These are phyloP conservation scores for Kazachstania taianensis DNA, from an alignment of 805 yeast genomes.

Conservation along the genomic window DNA sequence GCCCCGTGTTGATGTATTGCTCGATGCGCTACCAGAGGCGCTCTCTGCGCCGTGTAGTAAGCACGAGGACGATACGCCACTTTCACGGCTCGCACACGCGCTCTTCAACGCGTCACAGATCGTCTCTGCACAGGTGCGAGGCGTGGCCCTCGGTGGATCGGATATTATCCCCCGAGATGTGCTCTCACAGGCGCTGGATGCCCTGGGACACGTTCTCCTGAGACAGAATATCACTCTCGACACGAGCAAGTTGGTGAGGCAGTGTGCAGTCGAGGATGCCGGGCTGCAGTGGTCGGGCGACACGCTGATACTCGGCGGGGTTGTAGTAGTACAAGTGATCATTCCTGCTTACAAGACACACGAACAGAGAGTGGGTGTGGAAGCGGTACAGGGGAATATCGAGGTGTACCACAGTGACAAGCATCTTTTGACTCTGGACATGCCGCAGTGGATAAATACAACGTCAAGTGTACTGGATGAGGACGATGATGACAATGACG, in stretches of 20 bases:
- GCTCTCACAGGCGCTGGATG: too few relatives aligned
- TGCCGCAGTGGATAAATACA: constrained; percentile 38
- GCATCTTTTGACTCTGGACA: constrained; percentile 36
- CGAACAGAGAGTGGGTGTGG: constrained; percentile 23
- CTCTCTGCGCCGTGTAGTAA: too few relatives aligned
- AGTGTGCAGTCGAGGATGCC: constrained; percentile 31
- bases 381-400: constrained; percentile 34
- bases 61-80: too few relatives aligned
- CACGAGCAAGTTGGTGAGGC: constrained; percentile 24
- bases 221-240: constrained; percentile 17
- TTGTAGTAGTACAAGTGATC: constrained; percentile 26
- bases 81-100: too few relatives aligned
- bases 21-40: too few relatives aligned
- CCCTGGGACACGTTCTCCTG: constrained; percentile 15
- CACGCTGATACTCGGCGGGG: constrained; percentile 27
- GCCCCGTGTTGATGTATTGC: too few relatives aligned
- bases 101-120: too few relatives aligned
- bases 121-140: too few relatives aligned
- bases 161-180: too few relatives aligned
- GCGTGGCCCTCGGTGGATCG: too few relatives aligned
- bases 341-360: constrained; percentile 26
- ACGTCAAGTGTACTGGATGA: constrained; percentile 28
- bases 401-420: constrained; percentile 31
- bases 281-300: constrained; percentile 28
- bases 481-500: constrained; percentile 10